phyloP scores from a whole-genome alignment of 768 basidiomycete species.

The Phaffia australis region DNA sequence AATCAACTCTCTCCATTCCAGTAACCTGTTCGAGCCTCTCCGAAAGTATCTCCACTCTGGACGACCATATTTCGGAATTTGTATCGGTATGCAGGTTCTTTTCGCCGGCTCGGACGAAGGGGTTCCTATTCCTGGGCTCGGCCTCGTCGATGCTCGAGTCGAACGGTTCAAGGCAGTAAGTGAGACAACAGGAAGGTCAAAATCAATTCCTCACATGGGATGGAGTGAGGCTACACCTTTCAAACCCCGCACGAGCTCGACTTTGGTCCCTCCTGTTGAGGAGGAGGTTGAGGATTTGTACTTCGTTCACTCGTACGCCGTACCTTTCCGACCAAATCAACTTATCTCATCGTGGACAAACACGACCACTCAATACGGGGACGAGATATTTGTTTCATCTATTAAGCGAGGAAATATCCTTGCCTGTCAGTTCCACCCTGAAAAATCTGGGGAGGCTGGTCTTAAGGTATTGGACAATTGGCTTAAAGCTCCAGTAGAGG shows the following conservation, averaged over 20 bases:
- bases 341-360: constrained; percentile 60
- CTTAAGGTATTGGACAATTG: constrained; percentile 67
- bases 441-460: constrained; percentile 86
- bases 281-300: constrained; percentile 61
- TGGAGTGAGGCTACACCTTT: constrained; percentile 60
- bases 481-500: constrained; percentile 45
- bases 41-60: constrained; percentile 73
- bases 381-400: constrained; percentile 75
- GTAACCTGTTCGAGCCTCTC: constrained; percentile 69
- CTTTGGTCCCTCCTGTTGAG: constrained; percentile 39
- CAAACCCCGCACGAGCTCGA: not conserved
- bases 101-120: constrained; percentile 71
- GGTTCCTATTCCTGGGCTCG: constrained; percentile 52
- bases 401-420: constrained; percentile 76
- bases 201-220: constrained; percentile 83
- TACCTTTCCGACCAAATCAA: constrained; percentile 43
- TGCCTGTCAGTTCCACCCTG: constrained; percentile 93
- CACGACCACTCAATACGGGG: constrained; percentile 86
- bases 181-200: constrained; percentile 32
- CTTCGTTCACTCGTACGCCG: constrained; percentile 93
- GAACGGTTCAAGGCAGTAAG: constrained; percentile 46
- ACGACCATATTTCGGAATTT: constrained; percentile 84
- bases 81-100: constrained; percentile 95
- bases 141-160: constrained; percentile 71
- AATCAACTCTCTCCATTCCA: constrained; percentile 58